Evolutionary conservation across 768 basidiomycete species (phyloP).

Genomic region (Pluteus cervinus): DNA sequence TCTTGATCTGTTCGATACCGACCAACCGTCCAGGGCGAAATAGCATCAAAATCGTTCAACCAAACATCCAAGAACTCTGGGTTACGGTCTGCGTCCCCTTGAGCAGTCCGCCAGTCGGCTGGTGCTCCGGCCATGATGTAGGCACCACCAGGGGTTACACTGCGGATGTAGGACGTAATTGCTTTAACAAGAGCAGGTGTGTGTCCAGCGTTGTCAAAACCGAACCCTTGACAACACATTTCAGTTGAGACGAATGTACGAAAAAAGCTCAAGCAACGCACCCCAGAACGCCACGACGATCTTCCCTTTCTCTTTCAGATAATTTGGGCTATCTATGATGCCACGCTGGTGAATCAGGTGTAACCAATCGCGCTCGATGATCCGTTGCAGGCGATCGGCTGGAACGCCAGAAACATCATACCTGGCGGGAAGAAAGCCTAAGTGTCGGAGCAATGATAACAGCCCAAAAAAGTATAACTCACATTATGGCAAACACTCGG

Average conservation of each 20-base stretch:
- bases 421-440: conserved; percentile 35
- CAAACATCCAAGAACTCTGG: conserved; percentile 63
- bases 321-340: conserved; percentile 65
- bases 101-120: conserved; percentile 69
- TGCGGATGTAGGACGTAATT: conserved; percentile 52
- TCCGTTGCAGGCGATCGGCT: conserved; percentile 56
- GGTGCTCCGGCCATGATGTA: conserved; percentile 71
- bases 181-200: conserved; percentile 52
- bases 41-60: conserved; percentile 73
- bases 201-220: conserved; percentile 56
- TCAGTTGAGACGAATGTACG: background rate
- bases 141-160: conserved; percentile 62
- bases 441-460: conserved; percentile 2
- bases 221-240: conserved; percentile 53
- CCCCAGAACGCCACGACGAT: conserved; percentile 78
- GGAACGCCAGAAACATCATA: conserved; percentile 81
- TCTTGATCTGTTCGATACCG: conserved; percentile 54
- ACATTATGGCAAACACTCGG: conserved; percentile 83
- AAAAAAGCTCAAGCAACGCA: conserved; percentile 12
- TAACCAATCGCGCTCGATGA: conserved; percentile 68
- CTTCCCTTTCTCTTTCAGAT: conserved; percentile 62
- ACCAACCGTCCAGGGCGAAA: conserved; percentile 82
- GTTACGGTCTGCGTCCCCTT: conserved; percentile 64
- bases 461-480: conserved; percentile 18
- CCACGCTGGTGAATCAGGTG: conserved; percentile 60